Percentiles rank a stretch among this genome's conserved stretches.
Conservation (phyloP, 108 stramenopile species). For the Nannochloropsis gaditana region DNA sequence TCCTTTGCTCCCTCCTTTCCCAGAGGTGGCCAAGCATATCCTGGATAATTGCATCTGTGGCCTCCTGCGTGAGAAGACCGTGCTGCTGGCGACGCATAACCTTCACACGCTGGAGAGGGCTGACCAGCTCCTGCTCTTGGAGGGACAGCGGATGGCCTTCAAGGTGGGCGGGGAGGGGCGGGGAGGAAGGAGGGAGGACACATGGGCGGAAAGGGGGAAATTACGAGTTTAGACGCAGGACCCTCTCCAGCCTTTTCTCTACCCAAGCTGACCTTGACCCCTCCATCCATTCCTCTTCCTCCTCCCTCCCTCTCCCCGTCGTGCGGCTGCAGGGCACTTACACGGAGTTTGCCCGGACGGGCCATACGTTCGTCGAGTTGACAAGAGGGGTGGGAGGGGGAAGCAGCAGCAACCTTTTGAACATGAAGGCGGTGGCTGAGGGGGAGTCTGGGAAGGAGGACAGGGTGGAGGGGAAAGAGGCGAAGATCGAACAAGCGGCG, state of each 20-base stretch:
- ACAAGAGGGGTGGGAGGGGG: conserved; percentile 22
- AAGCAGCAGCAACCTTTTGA: neutral
- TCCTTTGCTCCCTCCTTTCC: neutral
- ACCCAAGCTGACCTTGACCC: neutral
- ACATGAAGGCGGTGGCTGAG: neutral
- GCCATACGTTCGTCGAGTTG: conserved; percentile 25
- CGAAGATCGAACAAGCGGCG: neutral
- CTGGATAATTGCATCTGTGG: conserved; percentile 77
- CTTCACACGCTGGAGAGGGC: neutral
- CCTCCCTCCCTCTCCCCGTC: neutral
- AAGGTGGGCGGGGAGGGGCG: neutral
- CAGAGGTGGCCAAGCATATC: conserved; percentile 75
- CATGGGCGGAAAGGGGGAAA: neutral
- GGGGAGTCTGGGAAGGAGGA: neutral
- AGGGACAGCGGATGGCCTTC: neutral
- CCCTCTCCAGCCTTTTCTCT: neutral
- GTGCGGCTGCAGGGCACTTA: conserved; percentile 59
- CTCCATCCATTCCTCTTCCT: neutral
- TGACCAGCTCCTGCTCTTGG: conserved; percentile 25
- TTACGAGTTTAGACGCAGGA: neutral
- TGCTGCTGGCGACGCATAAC: conserved; percentile 80
- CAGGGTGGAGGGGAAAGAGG: neutral
- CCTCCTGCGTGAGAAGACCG: conserved; percentile 57
- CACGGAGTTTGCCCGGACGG: conserved; percentile 56
- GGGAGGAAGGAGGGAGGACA: neutral